Base-by-base conservation (phyloP, 306 rosid species). In the Urtica urens region DNA sequence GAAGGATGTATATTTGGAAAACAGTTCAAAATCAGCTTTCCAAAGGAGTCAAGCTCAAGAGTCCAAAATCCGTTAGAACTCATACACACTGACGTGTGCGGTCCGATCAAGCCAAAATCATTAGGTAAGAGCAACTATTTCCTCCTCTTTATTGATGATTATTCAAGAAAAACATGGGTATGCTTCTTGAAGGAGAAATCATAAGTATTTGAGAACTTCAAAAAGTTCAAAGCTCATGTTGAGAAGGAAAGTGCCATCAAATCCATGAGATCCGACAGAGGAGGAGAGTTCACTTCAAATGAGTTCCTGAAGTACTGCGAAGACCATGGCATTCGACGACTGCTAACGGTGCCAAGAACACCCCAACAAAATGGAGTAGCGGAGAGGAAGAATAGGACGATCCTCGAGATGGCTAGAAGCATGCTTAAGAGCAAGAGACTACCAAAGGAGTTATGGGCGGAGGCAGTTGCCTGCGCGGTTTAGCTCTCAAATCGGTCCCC, bases 101-200 rank as follows among this genome's bases (percentile, higher is more conserved):
- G 31, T 2, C 51, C 19, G 7, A 46, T 46, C 11, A 46, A 46
- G 11, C 51, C 31, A 23, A 2, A 5, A 0, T 46, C 19, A 3
- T 12, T 23, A 8, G 15, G 31, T 23, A 23, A 23, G n/a, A 45
- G 31, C 3, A 45, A 24, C 2, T 45, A 45, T 18, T 45, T 45
- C 10, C 31, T 45, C n/a, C 50, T 45, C 50, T 22, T 45, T 6
- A 45, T 45, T 11, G 31, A 22, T 23, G 49, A 44, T 44, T 44
- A 10, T 13, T 44, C 47, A n/a, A n/a, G n/a, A 44, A 44, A 44
- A 13, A 44, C 14, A 2, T 20, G 16, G 49, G 49, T 1, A 11
- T 21, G 13, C 23, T 44, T 44, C 14, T 23, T 22, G 18, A 45
- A 22, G 15, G 10, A 45, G 1, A 46, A 23, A 24, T 46, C 31